Conservation (phyloP, 176 grass and related monocot species). For the Secale cereale region DNA sequence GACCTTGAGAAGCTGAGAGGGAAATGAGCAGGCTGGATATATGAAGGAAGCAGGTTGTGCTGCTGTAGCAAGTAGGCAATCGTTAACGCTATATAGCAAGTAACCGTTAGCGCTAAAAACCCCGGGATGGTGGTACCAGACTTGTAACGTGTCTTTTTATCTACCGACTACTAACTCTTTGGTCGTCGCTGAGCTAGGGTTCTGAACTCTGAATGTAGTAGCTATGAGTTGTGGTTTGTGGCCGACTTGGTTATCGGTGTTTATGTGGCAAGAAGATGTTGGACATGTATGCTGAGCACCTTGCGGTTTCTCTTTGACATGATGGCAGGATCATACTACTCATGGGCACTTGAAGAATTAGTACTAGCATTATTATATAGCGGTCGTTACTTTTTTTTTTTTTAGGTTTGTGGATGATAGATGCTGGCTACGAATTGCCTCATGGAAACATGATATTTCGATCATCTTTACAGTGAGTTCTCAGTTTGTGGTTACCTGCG, state of each 20-base stretch:
- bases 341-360: neutral
- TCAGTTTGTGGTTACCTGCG: neutral
- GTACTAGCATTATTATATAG: neutral
- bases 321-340: neutral
- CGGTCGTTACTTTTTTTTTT: neutral
- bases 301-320: neutral
- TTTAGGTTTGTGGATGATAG: neutral
- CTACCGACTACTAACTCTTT: neutral
- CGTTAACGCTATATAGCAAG: neutral
- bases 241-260: neutral
- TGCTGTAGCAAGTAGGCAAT: conserved; percentile 18
- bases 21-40: conserved; percentile 40
- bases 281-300: neutral
- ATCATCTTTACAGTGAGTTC: neutral
- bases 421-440: neutral
- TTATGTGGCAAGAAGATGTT: neutral
- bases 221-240: neutral
- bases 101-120: neutral
- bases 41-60: conserved; percentile 13
- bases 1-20: conserved; percentile 92
- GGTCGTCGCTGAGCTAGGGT: neutral
- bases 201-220: conserved; percentile 2
- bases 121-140: conserved; percentile 1
- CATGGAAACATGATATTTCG: neutral
- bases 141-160: conserved; percentile 12